Base-by-base conservation (phyloP, 148 eudicot species). In the Rhododendron simsii region DNA sequence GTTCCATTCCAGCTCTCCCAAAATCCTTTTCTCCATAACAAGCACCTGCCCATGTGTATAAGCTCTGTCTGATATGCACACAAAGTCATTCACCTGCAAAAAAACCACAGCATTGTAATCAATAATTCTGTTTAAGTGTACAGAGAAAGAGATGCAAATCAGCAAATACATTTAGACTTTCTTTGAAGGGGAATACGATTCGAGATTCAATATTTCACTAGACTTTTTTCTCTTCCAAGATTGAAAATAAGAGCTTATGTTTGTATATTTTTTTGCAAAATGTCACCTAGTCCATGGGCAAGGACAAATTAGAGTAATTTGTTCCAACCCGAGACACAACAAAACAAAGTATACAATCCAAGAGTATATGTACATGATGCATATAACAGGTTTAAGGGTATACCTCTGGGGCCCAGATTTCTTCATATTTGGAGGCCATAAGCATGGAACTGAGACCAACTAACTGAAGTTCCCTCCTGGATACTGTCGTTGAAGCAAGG, bases 361-460 rank as follows among this genome's bases (percentile, higher is more conserved):
- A 51, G 16, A 14, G 57, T 51, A 57, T 4, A 57, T 57, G 63
- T 18, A 59, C 9, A 21, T 6, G 63, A 18, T 55, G 45, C 33
- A 75, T 75, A 7, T 41, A 13, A 53, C 15, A 55, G 44, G 63
- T 5, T 44, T 23, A 3, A 18, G 57, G 3, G 28, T 12, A 61
- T 90, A 93, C 96, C 91, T 95, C 96, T 20, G 98, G 98, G 63
- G 96, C 98, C 98, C 98, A 96, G 61, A 96, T 96, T 85, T 96
- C 98, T 86, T 95, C 99, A 82, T 96, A 96, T 86, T 96, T 95
- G 89, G 94, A 94, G 78, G 91, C 91, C 57, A 91, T 88, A 10
- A 92, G 91, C 94, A 87, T 91, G 37, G 94, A 88, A 55, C 93
- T 55, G 11, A 92, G 81, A 18, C 93, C 93, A 41, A 94, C 90